phyloP scores from a whole-genome alignment of 768 basidiomycete species.

The Paxillus involutus region DNA sequence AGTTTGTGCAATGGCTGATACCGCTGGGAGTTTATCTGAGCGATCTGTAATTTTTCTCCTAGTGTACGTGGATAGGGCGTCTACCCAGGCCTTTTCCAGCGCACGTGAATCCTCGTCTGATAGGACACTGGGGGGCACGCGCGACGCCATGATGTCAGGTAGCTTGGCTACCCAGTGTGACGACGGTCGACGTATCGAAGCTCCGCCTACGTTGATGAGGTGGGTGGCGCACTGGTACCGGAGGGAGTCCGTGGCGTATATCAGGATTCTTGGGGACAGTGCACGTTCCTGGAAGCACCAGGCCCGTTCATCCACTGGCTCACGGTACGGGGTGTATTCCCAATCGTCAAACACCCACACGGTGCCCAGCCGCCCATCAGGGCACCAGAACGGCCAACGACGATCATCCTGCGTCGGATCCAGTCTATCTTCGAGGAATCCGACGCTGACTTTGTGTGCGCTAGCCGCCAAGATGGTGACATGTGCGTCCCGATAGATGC shows the following conservation, averaged over 20 bases:
- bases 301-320: constrained; percentile 4
- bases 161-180: neutral
- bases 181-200: neutral
- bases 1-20: constrained; percentile 2
- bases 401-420: neutral
- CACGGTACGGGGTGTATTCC: neutral
- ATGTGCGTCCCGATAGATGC: constrained; percentile 11
- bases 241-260: constrained; percentile 1
- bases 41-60: neutral
- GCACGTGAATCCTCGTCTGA: neutral
- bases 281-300: constrained; percentile 9
- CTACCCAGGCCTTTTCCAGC: neutral
- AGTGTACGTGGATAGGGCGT: neutral
- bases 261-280: neutral
- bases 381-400: constrained; percentile 5
- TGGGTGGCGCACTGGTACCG: constrained; percentile 4
- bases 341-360: neutral
- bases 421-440: neutral
- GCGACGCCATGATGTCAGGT: neutral
- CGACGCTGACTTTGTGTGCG: neutral
- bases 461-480: constrained; percentile 7
- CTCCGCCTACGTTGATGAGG: neutral
- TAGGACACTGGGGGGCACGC: neutral
- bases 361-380: constrained; percentile 3
- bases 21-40: constrained; percentile 4